These are phyloP conservation scores for Pseudogymnoascus sp. DNA, from an alignment of 2,329 filamentous ascomycete species.

Conservation along the genomic window DNA sequence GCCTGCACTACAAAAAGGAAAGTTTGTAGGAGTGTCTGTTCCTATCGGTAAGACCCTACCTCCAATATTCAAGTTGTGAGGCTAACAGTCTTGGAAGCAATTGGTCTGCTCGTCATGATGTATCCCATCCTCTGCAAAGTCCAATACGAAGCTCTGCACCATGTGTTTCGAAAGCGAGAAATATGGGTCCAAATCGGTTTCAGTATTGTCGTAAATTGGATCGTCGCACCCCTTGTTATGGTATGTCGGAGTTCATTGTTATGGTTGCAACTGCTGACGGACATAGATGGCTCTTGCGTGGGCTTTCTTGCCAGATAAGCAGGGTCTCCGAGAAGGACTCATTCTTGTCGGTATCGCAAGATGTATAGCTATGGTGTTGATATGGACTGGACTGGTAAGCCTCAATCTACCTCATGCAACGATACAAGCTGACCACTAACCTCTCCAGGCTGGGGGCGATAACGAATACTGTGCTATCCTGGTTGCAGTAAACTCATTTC, in stretches of 20 bases:
- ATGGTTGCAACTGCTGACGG: too few species aligned
- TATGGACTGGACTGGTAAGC: constrained; percentile 68
- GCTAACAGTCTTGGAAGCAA: constrained; percentile 13
- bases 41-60: constrained; percentile 45
- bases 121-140: constrained; percentile 89
- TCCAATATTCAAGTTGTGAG: too few species aligned
- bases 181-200: constrained; percentile 77
- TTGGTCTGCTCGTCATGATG: constrained; percentile 87
- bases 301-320: constrained; percentile 56
- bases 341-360: constrained; percentile 78
- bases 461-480: constrained; percentile 76
- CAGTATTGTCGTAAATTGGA: constrained; percentile 73
- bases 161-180: constrained; percentile 50
- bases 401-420: not conserved
- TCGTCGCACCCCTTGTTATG: constrained; percentile 77
- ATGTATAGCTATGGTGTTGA: constrained; percentile 82
- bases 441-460: constrained; percentile 59
- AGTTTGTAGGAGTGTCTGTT: constrained; percentile 56
- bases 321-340: constrained; percentile 55
- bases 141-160: constrained; percentile 66
- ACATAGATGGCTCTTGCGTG: constrained; percentile 24
- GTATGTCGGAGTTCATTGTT: constrained; percentile 12
- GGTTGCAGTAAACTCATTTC: constrained; percentile 66
- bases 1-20: constrained; percentile 49
- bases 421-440: not conserved